These are phyloP conservation scores for Pyrrhoderma lamaoense DNA, from an alignment of 1,284 basidiomycete species.

Conservation along the genomic window DNA sequence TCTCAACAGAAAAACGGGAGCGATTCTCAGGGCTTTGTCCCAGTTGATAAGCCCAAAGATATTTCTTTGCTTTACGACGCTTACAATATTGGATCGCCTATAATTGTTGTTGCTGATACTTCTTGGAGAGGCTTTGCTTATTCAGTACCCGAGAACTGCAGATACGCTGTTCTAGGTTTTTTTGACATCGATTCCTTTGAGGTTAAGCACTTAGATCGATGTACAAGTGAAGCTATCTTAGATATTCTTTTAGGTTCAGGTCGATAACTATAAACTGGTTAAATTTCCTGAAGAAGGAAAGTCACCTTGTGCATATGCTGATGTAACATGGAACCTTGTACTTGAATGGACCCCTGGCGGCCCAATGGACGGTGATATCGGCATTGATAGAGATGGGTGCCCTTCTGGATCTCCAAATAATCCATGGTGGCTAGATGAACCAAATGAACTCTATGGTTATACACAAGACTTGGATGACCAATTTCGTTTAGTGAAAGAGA, in stretches of 20 bases:
- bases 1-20: no score
- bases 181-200: conserved; percentile 5
- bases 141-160: not conserved
- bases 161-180: conserved; percentile 6
- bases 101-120: conserved; percentile 2
- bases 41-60: not conserved
- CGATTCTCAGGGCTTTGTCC: no score
- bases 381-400: conserved; percentile 1
- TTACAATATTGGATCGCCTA: conserved; percentile 1
- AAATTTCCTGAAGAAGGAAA: no score
- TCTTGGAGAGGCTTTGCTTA: not conserved
- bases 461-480: no score
- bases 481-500: no score
- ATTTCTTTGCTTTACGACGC: not conserved
- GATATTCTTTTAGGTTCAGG: no score
- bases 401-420: not conserved
- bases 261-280: no score
- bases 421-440: conserved; percentile 11
- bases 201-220: no score
- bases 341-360: conserved; percentile 7
- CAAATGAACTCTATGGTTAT: no score
- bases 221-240: no score
- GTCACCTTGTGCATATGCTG: no score
- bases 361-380: not conserved
- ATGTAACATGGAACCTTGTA: conserved; percentile 5